Evolutionary conservation across 352 stramenopile genomes (phyloP), one percentile per base, ranked within the genome.

Genomic region (Phytopythium cucurbitacearum): DNA sequence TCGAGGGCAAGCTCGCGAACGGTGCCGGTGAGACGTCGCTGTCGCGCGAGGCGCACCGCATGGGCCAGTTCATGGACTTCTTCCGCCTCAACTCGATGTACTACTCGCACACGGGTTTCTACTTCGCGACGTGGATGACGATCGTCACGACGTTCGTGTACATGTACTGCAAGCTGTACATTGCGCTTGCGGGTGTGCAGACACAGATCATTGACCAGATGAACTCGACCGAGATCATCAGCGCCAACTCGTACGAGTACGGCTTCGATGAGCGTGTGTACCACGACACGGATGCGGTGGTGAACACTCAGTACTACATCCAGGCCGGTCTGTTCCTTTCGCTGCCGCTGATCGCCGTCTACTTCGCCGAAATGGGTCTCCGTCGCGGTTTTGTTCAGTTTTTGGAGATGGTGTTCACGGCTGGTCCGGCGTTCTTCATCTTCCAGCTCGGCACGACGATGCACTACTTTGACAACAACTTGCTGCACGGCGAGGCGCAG

Each of bases 221-320:
- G 72, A 80, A 91, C 59, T 71, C 72, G 10, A 83, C 74, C 28
- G 63, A 77, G 6, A 75, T 93, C 11, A 89, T 92, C 56, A 76
- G 65, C 58, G 54, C 61, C n/a, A 89, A 92, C 52, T 68, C 69
- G 10, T 53, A 56, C 8, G 37, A 40, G 0, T 65, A 73, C 32
- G 57, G 66, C 12, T 92, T 92, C 52, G 77, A 87, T 44, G 50
- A 73, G 15, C 82, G 82, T 34, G 82, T 80, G 12, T 88, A 75
- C 53, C 15, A 70, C 12, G 80, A 93, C 44, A 60, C 71, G 53
- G 67, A 89, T 42, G 65, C 72, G 3, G 67, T 91, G 7, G 73
- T 90, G 58, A 93, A 93, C 62, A 93, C 82, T 5, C 82, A 93
- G 70, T 93, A 83, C 62, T 90, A 90, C 60, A 89, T 93, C 46